Percentiles rank a stretch among this genome's conserved stretches.
phyloP scores from a whole-genome alignment of 768 basidiomycete species.

The Asterophora parasitica region DNA sequence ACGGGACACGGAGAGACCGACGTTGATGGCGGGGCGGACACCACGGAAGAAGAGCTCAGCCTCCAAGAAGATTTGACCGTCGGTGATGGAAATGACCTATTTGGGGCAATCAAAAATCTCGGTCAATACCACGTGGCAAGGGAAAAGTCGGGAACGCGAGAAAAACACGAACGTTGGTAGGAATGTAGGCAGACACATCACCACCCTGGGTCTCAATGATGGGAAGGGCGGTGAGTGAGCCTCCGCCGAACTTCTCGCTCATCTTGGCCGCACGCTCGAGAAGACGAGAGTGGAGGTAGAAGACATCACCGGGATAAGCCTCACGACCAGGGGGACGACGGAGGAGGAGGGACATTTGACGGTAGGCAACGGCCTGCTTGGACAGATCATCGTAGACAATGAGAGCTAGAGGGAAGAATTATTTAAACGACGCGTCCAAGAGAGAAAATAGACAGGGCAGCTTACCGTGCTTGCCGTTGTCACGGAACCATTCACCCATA shows the following conservation, averaged over 20 bases:
- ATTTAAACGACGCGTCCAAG: background rate
- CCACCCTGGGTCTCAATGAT: constrained; percentile 99
- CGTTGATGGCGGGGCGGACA: constrained; percentile 99
- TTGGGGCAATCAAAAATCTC: constrained; percentile 9
- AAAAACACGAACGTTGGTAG: constrained; percentile 64
- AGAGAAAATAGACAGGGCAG: background rate
- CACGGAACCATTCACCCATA: constrained; percentile 99
- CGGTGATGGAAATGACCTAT: constrained; percentile 98
- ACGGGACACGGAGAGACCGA: constrained; percentile 99
- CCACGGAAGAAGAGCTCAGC: constrained; percentile 99
- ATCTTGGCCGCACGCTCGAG: constrained; percentile 99
- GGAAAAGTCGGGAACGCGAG: constrained; percentile 4
- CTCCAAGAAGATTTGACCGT: constrained; percentile 99
- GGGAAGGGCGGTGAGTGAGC: constrained; percentile 96
- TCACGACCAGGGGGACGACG: constrained; percentile 99
- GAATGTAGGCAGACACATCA: constrained; percentile 99
- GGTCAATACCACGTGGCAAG: background rate
- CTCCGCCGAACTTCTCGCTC: constrained; percentile 98
- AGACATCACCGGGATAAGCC: constrained; percentile 99
- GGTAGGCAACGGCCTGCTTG: constrained; percentile 99
- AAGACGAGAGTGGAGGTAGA: constrained; percentile 99
- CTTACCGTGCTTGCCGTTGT: constrained; percentile 98
- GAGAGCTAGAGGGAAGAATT: constrained; percentile 50
- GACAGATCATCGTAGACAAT: constrained; percentile 99
- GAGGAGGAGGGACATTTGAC: constrained; percentile 99